Evolutionary conservation across 352 stramenopile genomes (phyloP), one percentile per base, ranked within the genome.

Genomic region (Phytophthora brassicae): DNA sequence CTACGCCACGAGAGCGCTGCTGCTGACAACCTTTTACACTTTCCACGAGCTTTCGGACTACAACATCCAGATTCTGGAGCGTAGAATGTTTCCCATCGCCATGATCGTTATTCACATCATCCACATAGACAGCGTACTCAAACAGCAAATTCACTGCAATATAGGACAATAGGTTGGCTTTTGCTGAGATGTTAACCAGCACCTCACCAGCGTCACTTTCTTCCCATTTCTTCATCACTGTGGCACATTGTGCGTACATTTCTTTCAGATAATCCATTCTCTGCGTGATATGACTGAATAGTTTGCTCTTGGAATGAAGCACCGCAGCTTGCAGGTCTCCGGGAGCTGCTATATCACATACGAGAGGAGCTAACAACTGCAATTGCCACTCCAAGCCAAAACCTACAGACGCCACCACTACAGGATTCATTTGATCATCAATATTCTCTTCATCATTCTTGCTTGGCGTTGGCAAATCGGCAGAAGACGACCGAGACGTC

Each of bases 371-470:
- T 20, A 90, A 26, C 22, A 90, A 47, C 1, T 64, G 60, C 5
- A 90, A 48, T 45, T 90, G 77, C 77, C 73, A 85, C 3, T 51
- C 48, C 29, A 87, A 66, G 35, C 68, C 53, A 72, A 75, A 68
- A 39, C 64, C 60, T 42, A 69, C n/a, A 39, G 55, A 53, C 11
- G 60, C 23, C 67, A 66, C 24, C 56, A 56, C 55, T 43, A 63
- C 51, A 20, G n/a, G 17, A 26, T 17, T 14, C 42, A 16, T 38
- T 35, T 38, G 44, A 7, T 14, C 28, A 16, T 62, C 47, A 24
- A 20, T 16, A 26, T 29, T 35, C 5, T 66, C 20, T 1, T 36
- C 19, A 56, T 35, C 6, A 46, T 68, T 20, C 31, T 45, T 26
- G 22, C 19, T 29, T 54, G 33, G 20, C 19, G 48, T 11, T 35